Percentiles rank a stretch among this genome's conserved stretches.
phyloP scores from a whole-genome alignment of 345 rosid genomes.

The Linum tenue region DNA sequence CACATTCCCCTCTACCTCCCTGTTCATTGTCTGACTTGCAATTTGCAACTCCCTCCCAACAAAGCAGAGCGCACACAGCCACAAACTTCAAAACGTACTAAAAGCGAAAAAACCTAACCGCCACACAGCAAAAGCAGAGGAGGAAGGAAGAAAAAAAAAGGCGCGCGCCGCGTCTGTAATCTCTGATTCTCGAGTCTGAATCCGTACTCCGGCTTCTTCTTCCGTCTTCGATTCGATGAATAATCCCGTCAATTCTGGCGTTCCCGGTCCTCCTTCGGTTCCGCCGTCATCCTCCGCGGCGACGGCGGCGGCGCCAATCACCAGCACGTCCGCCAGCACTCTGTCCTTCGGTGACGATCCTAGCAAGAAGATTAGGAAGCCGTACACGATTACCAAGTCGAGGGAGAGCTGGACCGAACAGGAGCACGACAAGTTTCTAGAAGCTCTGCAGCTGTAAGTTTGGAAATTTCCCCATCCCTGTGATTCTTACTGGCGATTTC shows the following conservation, averaged over 20 bases:
- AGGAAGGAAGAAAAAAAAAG: background rate
- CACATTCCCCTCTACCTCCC: background rate
- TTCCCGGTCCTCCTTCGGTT: conserved; percentile 32
- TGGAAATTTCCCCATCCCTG: too few relatives aligned
- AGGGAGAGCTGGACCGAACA: conserved; percentile 97
- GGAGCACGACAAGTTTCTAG: conserved; percentile 89
- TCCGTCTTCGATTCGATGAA: conserved; percentile 43
- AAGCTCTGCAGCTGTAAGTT: conserved; percentile 85
- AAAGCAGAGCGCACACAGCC: too few relatives aligned
- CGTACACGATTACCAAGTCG: conserved; percentile 83
- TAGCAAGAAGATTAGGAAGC: conserved; percentile 75
- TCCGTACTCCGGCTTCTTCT: conserved; percentile 45
- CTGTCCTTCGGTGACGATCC: conserved; percentile 39
- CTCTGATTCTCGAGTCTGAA: conserved; percentile 22
- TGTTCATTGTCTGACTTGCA: background rate
- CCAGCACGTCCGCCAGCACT: conserved; percentile 15
- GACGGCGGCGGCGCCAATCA: conserved; percentile 7
- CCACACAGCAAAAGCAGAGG: background rate
- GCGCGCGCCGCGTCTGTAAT: background rate
- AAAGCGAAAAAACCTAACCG: background rate
- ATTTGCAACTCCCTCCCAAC: background rate
- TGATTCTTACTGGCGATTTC: too few relatives aligned
- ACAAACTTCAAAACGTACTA: too few relatives aligned
- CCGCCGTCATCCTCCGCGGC: conserved; percentile 6
- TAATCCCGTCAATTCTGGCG: conserved; percentile 19